phyloP scores from a whole-genome alignment of 2,329 filamentous ascomycete genomes.

The Ascochyta pisi region DNA sequence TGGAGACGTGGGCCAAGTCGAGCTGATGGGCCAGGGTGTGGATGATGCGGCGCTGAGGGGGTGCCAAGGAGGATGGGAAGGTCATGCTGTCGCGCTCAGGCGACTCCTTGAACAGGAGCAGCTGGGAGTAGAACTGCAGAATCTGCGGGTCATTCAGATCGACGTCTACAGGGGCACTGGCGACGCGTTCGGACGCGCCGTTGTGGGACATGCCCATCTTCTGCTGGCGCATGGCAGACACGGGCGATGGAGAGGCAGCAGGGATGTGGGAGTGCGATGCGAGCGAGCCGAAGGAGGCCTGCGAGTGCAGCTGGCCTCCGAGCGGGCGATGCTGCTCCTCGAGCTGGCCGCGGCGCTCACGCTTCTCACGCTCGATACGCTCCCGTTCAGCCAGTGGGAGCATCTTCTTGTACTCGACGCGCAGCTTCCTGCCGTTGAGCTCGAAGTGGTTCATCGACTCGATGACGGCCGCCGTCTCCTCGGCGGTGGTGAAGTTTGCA shows the following conservation, averaged over 20 bases:
- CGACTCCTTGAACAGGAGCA: constrained; percentile 87
- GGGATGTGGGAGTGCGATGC: constrained; percentile 68
- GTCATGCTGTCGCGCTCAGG: constrained; percentile 78
- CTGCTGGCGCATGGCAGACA: constrained; percentile 61
- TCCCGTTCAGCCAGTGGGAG: constrained; percentile 92
- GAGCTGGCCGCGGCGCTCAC: constrained; percentile 91
- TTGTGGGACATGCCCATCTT: constrained; percentile 52
- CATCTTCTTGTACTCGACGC: constrained; percentile 99
- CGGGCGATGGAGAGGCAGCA: constrained; percentile 70
- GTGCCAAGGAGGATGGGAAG: constrained; percentile 80
- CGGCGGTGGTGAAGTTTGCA: constrained; percentile 95
- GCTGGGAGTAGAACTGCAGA: constrained; percentile 86
- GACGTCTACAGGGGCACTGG: constrained; percentile 63
- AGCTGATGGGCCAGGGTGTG: constrained; percentile 96
- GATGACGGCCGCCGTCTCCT: constrained; percentile 92
- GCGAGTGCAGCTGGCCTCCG: constrained; percentile 73
- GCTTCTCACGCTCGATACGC: constrained; percentile 95
- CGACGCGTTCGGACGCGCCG: constrained; percentile 14
- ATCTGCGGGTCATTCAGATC: constrained; percentile 92
- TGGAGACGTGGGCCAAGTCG: constrained; percentile 88
- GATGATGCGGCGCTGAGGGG: constrained; percentile 85
- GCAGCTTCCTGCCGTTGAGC: constrained; percentile 88
- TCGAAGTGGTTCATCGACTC: constrained; percentile 95
- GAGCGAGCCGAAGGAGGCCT: constrained; percentile 85
- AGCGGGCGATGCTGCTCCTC: constrained; percentile 93